Conservation (phyloP, 345 rosid species). For the Garcia nutans region DNA sequence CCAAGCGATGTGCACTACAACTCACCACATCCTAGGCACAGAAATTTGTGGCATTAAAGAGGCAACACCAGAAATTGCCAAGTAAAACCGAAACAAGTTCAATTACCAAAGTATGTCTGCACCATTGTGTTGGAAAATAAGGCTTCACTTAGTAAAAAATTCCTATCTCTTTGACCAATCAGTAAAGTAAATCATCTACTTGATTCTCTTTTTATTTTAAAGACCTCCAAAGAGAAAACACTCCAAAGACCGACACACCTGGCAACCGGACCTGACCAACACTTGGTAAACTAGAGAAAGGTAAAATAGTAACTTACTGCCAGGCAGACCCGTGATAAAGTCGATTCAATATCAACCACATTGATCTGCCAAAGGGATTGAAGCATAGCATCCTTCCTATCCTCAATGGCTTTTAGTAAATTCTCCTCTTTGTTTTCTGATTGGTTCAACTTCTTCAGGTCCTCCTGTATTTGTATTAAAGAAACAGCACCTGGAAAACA, state of each 20-base stretch:
- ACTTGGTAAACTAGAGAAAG: not conserved
- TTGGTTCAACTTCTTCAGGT: conserved; percentile 62
- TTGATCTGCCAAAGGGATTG: conserved; percentile 95
- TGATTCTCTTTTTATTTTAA: no score
- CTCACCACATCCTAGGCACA: not conserved
- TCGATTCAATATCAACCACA: conserved; percentile 86
- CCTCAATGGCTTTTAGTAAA: conserved; percentile 65
- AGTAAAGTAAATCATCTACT: not conserved
- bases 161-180: not conserved
- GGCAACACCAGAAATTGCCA: not conserved
- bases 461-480: conserved; percentile 76
- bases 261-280: no score
- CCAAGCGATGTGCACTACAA: not conserved
- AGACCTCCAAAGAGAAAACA: no score
- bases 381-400: conserved; percentile 74
- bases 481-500: conserved; percentile 70
- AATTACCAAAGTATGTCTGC: not conserved
- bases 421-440: conserved; percentile 70
- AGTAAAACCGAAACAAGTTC: not conserved
- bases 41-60: not conserved
- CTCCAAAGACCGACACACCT: no score
- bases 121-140: not conserved
- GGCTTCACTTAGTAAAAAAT: no score
- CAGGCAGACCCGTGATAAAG: conserved; percentile 76
- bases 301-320: conserved; percentile 50